These are phyloP conservation scores for Coemansia asiatica DNA, from an alignment of 192 early-diverging fungal species.

Conservation along the genomic window DNA sequence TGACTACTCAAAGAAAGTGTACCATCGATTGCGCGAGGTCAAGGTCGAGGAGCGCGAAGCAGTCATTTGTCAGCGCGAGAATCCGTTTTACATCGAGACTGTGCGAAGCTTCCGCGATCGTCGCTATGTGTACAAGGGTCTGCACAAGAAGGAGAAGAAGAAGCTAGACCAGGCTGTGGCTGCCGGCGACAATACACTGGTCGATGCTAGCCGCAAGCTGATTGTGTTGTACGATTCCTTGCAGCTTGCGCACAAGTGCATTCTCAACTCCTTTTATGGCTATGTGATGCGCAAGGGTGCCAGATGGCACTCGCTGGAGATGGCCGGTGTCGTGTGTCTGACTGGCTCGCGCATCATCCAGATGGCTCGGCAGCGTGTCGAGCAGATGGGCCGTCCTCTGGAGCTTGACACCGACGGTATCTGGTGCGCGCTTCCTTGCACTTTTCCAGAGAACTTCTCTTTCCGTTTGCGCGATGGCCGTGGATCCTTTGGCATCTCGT, in stretches of 20 bases:
- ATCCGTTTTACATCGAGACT: slow-evolving; percentile 98
- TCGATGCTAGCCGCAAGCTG: slow-evolving; percentile 87
- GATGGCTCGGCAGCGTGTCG: slow-evolving; percentile 87
- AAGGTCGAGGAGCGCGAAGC: slow-evolving; percentile 81
- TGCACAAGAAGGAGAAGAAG: slow-evolving; percentile 90
- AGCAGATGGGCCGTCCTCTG: slow-evolving; percentile 88
- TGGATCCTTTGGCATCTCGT: slow-evolving; percentile 88
- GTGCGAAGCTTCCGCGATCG: slow-evolving; percentile 96
- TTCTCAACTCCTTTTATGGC: slow-evolving; percentile 94
- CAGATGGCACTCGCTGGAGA: slow-evolving; percentile 98
- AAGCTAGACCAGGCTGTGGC: slow-evolving; percentile 70
- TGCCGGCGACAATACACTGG: slow-evolving; percentile 64
- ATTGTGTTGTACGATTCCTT: slow-evolving; percentile 96
- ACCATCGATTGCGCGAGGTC: slow-evolving; percentile 79
- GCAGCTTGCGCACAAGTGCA: slow-evolving; percentile 97
- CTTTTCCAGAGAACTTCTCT: slow-evolving; percentile 90
- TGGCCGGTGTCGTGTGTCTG: slow-evolving; percentile 97
- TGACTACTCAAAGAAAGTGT: slow-evolving; percentile 88
- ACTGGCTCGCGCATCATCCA: slow-evolving; percentile 98
- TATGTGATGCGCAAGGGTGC: slow-evolving; percentile 99
- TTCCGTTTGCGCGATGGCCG: slow-evolving; percentile 72
- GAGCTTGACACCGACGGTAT: slow-evolving; percentile 99
- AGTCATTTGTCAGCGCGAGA: slow-evolving; percentile 95
- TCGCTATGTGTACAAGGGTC: slow-evolving; percentile 95
- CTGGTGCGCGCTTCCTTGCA: slow-evolving; percentile 92